Base-by-base conservation (phyloP, 1,284 basidiomycete genomes). In the Meira nashicola region DNA sequence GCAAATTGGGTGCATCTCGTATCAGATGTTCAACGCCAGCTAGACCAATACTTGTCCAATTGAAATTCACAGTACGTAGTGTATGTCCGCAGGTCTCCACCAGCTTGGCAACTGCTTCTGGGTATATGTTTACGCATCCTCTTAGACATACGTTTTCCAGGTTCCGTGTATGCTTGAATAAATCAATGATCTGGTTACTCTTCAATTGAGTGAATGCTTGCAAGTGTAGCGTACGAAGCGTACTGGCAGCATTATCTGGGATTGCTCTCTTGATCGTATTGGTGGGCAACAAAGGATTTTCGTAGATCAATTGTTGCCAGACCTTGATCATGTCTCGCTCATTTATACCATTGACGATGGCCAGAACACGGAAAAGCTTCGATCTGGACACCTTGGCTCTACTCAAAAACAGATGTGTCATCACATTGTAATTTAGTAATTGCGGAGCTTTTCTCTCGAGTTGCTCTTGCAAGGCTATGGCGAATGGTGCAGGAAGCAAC, bases 31-130 rank as follows among this genome's bases (percentile, higher is more conserved):
- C 50, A 12, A 53, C 37, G 37, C 50, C 50, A 33, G 23, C 28
- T 4, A 41, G 28, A 19, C 50, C 50, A 14, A 53, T 39, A 14
- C 50, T 28, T 39, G 50, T 53, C 50, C 50, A 53, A 53, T 53
- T 53, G 28, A 53, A 38, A 41, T 53, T 53, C n/a, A 41, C n/a
- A 2, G 4, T 28, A 8, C 37, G 50, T 28, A 53, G 23, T 41
- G 38, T 15, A 2, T 39, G 19, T 33, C 50, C 46, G 5, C 12
- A 38, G 15, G 15, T 15, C 28, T 53, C 19, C n/a, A 53, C 28
- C 28, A 53, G 15, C n/a, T 39, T n/a, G 12, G 23, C 37, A 15
- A 41, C 19, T 14, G 50, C 39, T 53, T 53, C 23, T 5, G 50
- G 11, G 50, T n/a, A 19, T 14, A 53, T 39, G 37, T 19, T 39